These are phyloP conservation scores for Globisporangium orthogonon DNA, from an alignment of 352 stramenopile species.

Conservation along the genomic window DNA sequence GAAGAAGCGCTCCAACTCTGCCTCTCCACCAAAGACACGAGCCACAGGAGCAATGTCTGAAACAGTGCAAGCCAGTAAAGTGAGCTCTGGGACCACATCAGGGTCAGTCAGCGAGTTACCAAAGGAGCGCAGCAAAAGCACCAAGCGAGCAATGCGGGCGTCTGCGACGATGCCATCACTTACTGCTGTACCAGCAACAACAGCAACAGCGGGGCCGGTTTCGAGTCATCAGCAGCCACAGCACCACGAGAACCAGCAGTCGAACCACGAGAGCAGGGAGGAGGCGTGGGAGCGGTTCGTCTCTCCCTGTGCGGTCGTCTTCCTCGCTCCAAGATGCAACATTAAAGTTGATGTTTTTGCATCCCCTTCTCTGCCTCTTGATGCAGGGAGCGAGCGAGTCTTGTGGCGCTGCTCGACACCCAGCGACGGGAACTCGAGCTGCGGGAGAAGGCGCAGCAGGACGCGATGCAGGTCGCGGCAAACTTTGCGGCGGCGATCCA, in stretches of 20 bases:
- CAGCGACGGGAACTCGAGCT: conserved; percentile 51
- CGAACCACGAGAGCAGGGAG: conserved; percentile 14
- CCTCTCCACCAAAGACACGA: conserved; percentile 7
- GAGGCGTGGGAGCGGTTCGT: conserved; percentile 36
- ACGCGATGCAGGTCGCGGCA: conserved; percentile 45
- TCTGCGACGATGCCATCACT: neutral
- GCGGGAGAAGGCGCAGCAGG: conserved; percentile 42
- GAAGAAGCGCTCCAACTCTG: conserved; percentile 7
- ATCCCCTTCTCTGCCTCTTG: neutral
- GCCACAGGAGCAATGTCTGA: neutral
- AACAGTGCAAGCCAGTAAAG: no score
- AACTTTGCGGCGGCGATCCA: conserved; percentile 47
- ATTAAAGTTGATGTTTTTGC: no score
- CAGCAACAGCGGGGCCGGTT: neutral
- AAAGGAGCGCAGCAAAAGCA: no score
- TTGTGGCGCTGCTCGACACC: conserved; percentile 54
- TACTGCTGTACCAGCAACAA: conserved; percentile 1
- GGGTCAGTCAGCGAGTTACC: no score
- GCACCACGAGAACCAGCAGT: conserved; percentile 4
- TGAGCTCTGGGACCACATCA: no score
- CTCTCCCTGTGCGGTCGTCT: no score
- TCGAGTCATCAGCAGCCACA: conserved; percentile 3
- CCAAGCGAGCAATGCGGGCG: no score
- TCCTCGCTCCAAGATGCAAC: no score
- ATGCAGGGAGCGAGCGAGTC: conserved; percentile 40